Base-by-base conservation (phyloP, 495 filamentous ascomycete genomes). In the Venustampulla echinocandica region DNA sequence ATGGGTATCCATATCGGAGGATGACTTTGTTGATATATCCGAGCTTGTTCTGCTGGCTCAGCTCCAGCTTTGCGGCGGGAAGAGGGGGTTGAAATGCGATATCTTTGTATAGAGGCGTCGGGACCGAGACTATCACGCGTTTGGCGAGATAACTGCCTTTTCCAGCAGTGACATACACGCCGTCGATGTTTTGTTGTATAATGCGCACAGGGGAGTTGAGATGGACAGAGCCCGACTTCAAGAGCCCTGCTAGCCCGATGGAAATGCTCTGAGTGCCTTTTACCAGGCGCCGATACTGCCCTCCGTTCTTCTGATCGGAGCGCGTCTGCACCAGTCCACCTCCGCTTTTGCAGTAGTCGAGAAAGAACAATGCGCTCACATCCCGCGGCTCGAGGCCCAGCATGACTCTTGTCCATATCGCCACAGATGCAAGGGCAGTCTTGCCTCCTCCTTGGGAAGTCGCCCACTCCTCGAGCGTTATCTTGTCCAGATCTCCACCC, bases 301-400 rank as follows among this genome's bases (percentile, higher is more conserved):
- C 72, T 0, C 71, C 73, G 30, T 63, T 39, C 17, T 63, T 61
- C 2, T 55, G 28, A 42, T 73, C 69, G 0, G 69, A 71, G 0
- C 61, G 47, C 44, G 75, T 60, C n/a, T 61, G 53, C 14, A 66
- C 28, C 3, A 76, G 47, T 0, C 72, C 70, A 1, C 62, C 63
- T 1, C 66, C 65, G 19, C 60, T 60, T 44, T 64, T 63, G 59
- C 65, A 67, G 55, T 76, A 74, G 36, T 69, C 63, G n/a, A 79
- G 54, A 50, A 75, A 68, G 45, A 57, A 77, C 0, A 69, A 46
- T 4, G 67, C 65, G 35, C 61, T 67, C 18, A 77, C 44, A 6
- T 76, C 67, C 0, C 24, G 30, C 2, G 68, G 56, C 14, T 70
- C 65, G 11, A 64, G 49, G 10, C 72, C 70, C 1, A 74, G 60